Base-by-base conservation (phyloP, 73 alveolate genomes). In the Stentor roeselii region DNA sequence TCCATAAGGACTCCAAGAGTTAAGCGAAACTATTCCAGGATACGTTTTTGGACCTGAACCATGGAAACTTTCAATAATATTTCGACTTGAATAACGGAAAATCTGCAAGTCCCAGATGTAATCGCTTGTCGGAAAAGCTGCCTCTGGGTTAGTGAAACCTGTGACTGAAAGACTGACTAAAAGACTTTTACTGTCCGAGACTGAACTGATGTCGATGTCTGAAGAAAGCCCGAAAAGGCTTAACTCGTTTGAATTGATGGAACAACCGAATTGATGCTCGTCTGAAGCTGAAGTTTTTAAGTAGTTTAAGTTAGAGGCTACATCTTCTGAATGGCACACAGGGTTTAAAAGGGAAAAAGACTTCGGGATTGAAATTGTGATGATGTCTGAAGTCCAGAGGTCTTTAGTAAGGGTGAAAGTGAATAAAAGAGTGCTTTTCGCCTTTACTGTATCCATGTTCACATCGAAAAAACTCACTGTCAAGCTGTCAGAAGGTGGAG, bases 11-110 rank as follows among this genome's bases (percentile, higher is more conserved):
- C 41, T 67, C 80, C 80, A 67, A 32, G 41, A 21, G 11, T 1
- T 2, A 36, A 67, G 50, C 41, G n/a, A 21, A n/a, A 67, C n/a
- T 1, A 32, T 67, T 30, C 80, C 80, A 30, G 80, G 80, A 67
- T 40, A 27, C 27, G 37, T 21, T 21, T 32, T 34, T 27, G 80
- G 80, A 14, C 80, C 80, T 67, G 80, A 67, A n/a, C 80, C 37
- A 1, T 36, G 27, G 11, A 32, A 21, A 34, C 37, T 21, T 67
- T 67, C 42, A 27, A 67, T 67, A 11, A 67, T 34, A 30, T 36
- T 21, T 27, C 21, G 11, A 0, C 42, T 67, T 2, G 41, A 21
- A n/a, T 21, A 67, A 27, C 80, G 21, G 2, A 67, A 36, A 21
- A 67, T 67, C 21, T 67, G 15, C 34, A 67, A 21, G 11, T n/a